Percentiles rank a stretch among this genome's conserved stretches.
phyloP scores from a whole-genome alignment of 1,139 yeast species.

The Entelexis paramagnoliae region DNA sequence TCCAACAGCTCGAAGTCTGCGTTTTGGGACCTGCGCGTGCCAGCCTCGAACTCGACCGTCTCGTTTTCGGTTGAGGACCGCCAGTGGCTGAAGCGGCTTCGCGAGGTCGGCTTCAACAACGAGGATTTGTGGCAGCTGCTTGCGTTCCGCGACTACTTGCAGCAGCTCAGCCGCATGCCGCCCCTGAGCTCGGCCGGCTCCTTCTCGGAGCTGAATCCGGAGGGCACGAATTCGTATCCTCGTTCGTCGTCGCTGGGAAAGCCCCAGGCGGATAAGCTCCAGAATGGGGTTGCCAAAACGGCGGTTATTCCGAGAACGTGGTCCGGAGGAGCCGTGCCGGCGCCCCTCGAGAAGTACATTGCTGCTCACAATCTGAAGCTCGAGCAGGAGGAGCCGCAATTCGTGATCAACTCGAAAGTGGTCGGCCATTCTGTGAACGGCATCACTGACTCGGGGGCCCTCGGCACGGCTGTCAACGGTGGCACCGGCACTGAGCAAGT shows the following conservation, averaged over 20 bases:
- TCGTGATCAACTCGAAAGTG: neutral
- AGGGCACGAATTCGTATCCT: neutral
- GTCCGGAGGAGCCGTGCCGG: conserved; percentile 17
- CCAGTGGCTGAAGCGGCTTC: conserved; percentile 60
- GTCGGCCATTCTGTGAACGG: neutral
- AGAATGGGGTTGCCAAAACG: neutral
- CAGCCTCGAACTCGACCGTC: conserved; percentile 7
- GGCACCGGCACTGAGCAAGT: neutral
- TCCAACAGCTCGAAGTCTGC: conserved; percentile 39
- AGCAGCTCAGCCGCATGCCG: conserved; percentile 41
- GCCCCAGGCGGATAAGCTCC: neutral
- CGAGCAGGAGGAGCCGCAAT: neutral
- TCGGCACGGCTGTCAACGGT: conserved; percentile 3
- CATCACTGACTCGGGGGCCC: neutral
- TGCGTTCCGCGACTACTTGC: conserved; percentile 52
- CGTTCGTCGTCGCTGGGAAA: neutral
- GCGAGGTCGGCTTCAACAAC: conserved; percentile 58
- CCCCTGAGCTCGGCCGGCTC: conserved; percentile 21
- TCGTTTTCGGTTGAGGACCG: conserved; percentile 46
- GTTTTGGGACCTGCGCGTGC: conserved; percentile 48
- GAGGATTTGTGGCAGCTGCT: conserved; percentile 71
- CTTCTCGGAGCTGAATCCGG: conserved; percentile 9
- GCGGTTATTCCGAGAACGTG: conserved; percentile 5
- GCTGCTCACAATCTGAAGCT: neutral
- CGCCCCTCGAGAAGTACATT: conserved; percentile 14